Evolutionary conservation across 192 early-diverging fungal genomes (phyloP).

Genomic region (Gonapodya prolifera): DNA sequence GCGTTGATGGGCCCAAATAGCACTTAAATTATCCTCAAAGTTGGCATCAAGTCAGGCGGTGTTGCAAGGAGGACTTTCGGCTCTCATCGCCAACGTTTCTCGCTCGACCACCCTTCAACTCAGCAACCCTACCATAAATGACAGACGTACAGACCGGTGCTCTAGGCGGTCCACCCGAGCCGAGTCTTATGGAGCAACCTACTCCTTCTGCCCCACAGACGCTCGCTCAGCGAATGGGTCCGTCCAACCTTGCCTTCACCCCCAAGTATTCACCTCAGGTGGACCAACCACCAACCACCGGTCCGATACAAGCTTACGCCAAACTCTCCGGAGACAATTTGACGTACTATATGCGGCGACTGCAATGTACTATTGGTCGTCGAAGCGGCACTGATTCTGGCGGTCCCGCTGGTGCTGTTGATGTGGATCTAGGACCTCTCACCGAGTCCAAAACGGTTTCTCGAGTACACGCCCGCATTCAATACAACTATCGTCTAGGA

Average conservation of each 20-base stretch:
- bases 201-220: not conserved
- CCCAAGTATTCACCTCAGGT: not conserved
- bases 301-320: slow-evolving; percentile 73
- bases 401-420: slow-evolving; percentile 50
- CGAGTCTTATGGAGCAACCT: not conserved
- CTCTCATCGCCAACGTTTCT: too few relatives aligned
- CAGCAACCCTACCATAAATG: too few relatives aligned
- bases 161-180: not conserved
- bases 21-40: too few relatives aligned
- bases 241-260: not conserved
- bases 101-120: too few relatives aligned
- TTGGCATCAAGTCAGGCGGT: too few relatives aligned
- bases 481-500: slow-evolving; percentile 69
- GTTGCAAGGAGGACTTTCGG: too few relatives aligned
- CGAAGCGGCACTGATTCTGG: slow-evolving; percentile 20
- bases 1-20: too few relatives aligned
- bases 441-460: slow-evolving; percentile 63
- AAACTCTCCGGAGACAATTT: slow-evolving; percentile 76
- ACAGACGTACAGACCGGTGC: not conserved
- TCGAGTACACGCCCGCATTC: slow-evolving; percentile 67
- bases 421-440: slow-evolving; percentile 64
- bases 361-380: slow-evolving; percentile 66
- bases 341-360: slow-evolving; percentile 72
- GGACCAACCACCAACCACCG: not conserved
- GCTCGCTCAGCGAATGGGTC: not conserved